Evolutionary conservation across 2,329 filamentous ascomycete genomes (phyloP).

Genomic region (Lachnellula hyalina): DNA sequence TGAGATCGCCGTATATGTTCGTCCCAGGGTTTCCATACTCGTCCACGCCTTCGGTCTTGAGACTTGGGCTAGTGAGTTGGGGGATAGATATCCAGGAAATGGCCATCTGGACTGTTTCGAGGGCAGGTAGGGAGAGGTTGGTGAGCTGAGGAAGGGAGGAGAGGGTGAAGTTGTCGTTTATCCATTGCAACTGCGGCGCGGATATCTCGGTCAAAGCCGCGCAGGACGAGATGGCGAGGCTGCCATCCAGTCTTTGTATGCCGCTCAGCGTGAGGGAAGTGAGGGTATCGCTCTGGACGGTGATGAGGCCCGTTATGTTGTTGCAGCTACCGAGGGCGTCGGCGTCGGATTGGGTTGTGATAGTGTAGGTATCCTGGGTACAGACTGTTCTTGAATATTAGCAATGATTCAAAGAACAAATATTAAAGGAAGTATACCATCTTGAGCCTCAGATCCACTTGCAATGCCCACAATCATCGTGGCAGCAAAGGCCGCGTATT

Average conservation of each 20-base stretch:
- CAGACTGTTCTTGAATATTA: no score
- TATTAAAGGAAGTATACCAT: no score
- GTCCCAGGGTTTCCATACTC: conserved; percentile 2
- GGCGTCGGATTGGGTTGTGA: no score
- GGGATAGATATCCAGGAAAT: not conserved
- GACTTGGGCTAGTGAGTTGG: not conserved
- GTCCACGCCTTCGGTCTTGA: not conserved
- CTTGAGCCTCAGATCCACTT: no score
- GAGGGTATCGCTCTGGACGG: not conserved
- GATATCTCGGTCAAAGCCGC: conserved; percentile 2
- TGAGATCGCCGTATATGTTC: conserved; percentile 6
- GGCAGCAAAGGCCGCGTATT: no score
- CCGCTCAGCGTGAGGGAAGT: conserved; percentile 5
- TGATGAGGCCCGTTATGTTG: conserved; percentile 1
- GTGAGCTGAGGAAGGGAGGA: conserved; percentile 5
- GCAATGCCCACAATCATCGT: no score
- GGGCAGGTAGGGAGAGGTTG: conserved; percentile 2
- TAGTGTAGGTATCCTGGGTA: no score
- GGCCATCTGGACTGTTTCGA: conserved; percentile 3
- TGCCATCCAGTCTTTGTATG: conserved; percentile 2
- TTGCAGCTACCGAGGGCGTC: conserved; percentile 1
- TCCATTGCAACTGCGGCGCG: conserved; percentile 2
- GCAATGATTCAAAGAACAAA: no score
- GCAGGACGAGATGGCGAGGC: not conserved
- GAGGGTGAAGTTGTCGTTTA: conserved; percentile 9